Base-by-base conservation (phyloP, 352 stramenopile genomes). In the Pythium coloratum region DNA sequence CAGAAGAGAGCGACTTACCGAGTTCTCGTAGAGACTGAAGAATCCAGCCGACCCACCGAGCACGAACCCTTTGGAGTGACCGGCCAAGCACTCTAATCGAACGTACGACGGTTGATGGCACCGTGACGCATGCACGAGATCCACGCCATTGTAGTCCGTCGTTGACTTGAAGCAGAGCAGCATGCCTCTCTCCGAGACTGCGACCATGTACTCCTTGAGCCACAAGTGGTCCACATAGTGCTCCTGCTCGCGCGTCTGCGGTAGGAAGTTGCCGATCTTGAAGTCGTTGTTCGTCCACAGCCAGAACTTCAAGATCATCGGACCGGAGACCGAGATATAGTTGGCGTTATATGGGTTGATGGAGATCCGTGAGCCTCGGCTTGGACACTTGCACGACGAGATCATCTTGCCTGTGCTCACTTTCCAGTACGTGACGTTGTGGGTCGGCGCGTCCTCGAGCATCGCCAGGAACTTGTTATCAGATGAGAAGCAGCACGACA, bases 171-270 rank as follows among this genome's bases (percentile, higher is more conserved):
- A 92, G 26, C 70, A 84, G 24, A 94, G 75, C 10, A 94, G 56
- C 33, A 90, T 65, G 0, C 83, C 85, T 34, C 82, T 74, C 46
- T 94, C 85, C 2, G 85, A 91, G 2, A 94, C 72, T 28, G 81
- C 73, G 6, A 92, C 65, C 78, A 94, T 90, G 58, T 86, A 78
- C 54, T 93, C 80, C 26, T 81, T 81, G 8, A 89, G 59, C 84
- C 86, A 94, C 3, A 89, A 73, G 44, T 94, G 86, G 59, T 94
- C 86, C 3, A 90, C 83, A 58, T 92, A 93, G 69, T 93, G 84
- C 44, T 93, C 84, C 42, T 93, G 84, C n/a, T 94, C 86, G 2
- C 85, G 78, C 8, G 86, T 71, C 40, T 84, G 82, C 9, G 84
- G 84, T 0, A 93, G 34, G n/a, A 93, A 88, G 54, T 90, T 92